Conservation (phyloP, 1,139 yeast genomes). For the Sugiyamaella xylanicola region DNA sequence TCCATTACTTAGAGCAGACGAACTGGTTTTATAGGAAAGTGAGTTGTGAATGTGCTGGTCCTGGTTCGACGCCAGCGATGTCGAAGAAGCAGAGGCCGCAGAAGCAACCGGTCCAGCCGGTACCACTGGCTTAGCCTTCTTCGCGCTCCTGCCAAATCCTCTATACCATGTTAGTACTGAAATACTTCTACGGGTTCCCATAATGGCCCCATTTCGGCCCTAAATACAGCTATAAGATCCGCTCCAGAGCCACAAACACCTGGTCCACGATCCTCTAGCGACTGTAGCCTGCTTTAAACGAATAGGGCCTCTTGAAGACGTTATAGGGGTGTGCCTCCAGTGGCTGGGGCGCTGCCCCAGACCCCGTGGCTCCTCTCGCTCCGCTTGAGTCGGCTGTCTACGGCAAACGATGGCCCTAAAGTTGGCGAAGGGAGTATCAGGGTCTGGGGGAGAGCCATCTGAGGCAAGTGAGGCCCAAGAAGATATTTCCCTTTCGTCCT, state of each 20-base stretch:
- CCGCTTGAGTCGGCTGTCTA: neutral
- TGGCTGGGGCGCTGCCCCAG: neutral
- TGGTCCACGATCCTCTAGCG: too few species aligned
- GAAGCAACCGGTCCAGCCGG: constrained; percentile 24
- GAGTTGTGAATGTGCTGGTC: constrained; percentile 8
- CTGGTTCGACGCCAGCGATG: constrained; percentile 18
- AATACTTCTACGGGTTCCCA: neutral
- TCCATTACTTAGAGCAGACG: constrained; percentile 12
- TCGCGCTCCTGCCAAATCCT: constrained; percentile 67
- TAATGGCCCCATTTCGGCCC: too few species aligned
- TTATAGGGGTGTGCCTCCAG: neutral
- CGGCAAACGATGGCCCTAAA: neutral
- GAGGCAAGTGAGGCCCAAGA: too few species aligned
- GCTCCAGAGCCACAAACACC: too few species aligned
- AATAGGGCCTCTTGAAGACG: too few species aligned
- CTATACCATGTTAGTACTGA: constrained; percentile 36
- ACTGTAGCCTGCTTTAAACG: too few species aligned
- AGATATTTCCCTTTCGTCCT: too few species aligned
- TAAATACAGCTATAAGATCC: too few species aligned
- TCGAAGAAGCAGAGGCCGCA: constrained; percentile 18
- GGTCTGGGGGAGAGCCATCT: neutral
- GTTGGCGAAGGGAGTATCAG: neutral
- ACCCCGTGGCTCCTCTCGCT: neutral
- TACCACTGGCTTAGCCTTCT: constrained; percentile 44
- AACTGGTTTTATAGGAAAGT: constrained; percentile 11